Evolutionary conservation across 2,329 filamentous ascomycete genomes (phyloP).

Genomic region (Chalaropsis ovoidea): DNA sequence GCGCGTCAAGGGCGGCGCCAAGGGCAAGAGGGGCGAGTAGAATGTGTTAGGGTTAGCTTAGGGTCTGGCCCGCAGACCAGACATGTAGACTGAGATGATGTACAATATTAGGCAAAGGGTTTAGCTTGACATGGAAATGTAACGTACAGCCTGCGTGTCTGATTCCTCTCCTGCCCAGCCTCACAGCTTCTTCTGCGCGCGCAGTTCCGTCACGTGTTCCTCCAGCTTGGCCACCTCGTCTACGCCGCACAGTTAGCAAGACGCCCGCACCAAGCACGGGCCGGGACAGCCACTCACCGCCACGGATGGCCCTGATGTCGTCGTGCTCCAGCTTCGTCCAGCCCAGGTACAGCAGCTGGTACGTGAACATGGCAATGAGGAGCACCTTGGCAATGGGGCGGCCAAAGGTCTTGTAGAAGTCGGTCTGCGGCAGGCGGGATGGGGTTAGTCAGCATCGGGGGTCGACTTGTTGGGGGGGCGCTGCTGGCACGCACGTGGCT

Average conservation of each 20-base stretch:
- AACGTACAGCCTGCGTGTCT: no score
- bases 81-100: background rate
- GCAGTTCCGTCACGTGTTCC: slow-evolving; percentile 17
- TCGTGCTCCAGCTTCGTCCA: slow-evolving; percentile 67
- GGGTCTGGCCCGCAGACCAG: background rate
- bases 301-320: slow-evolving; percentile 39
- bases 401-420: slow-evolving; percentile 66
- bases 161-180: background rate
- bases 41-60: background rate
- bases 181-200: slow-evolving; percentile 18
- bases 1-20: slow-evolving; percentile 51
- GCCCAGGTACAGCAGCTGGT: slow-evolving; percentile 63
- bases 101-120: background rate
- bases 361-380: slow-evolving; percentile 64
- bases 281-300: slow-evolving; percentile 13
- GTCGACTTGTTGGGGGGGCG: no score
- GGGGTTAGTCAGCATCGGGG: background rate
- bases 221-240: slow-evolving; percentile 9
- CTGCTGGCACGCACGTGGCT: slow-evolving; percentile 17
- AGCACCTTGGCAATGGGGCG: slow-evolving; percentile 64
- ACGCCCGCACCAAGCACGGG: background rate
- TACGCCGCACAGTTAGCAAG: slow-evolving; percentile 15
- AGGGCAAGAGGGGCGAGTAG: slow-evolving; percentile 34
- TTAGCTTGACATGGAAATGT: background rate
- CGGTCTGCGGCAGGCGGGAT: slow-evolving; percentile 35